Percentiles rank a stretch among this genome's conserved stretches.
These are phyloP conservation scores for Leishmania gerbilli DNA, from an alignment of 208 protist species.

Conservation along the genomic window DNA sequence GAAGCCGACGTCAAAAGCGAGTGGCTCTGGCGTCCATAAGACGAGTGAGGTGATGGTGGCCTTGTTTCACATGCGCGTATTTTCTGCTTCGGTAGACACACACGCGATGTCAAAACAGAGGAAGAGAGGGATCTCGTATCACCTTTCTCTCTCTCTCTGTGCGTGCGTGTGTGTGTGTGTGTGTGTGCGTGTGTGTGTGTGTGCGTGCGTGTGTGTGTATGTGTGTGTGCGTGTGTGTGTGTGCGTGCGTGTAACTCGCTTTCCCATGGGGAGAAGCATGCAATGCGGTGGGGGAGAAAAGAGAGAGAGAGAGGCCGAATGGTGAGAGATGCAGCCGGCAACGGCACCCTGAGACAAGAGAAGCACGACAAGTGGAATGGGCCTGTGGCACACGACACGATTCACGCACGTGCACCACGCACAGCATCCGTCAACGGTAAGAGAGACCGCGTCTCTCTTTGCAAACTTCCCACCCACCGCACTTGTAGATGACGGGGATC, in stretches of 20 bases:
- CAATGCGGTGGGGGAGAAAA: neutral
- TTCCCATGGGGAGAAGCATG: neutral
- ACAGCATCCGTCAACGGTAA: neutral
- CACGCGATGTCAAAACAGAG: neutral
- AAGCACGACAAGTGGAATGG: neutral
- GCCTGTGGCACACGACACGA: neutral
- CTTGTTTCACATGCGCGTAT: neutral
- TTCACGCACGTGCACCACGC: neutral
- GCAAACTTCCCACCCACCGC: neutral
- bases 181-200: neutral
- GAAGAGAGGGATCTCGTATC: neutral
- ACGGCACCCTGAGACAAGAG: neutral
- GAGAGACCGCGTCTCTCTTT: neutral
- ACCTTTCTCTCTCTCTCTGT: neutral
- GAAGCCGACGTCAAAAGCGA: neutral
- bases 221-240: no score
- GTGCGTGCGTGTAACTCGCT: neutral
- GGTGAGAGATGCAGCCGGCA: neutral
- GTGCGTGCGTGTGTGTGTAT: neutral
- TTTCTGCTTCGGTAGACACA: neutral
- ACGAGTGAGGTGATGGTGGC: neutral
- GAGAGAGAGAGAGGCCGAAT: neutral
- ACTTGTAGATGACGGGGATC: neutral
- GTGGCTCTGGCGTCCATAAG: neutral
- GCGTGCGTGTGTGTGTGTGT: neutral